Conservation (phyloP, 2,329 filamentous ascomycete species). For the Thelonectria rubi region DNA sequence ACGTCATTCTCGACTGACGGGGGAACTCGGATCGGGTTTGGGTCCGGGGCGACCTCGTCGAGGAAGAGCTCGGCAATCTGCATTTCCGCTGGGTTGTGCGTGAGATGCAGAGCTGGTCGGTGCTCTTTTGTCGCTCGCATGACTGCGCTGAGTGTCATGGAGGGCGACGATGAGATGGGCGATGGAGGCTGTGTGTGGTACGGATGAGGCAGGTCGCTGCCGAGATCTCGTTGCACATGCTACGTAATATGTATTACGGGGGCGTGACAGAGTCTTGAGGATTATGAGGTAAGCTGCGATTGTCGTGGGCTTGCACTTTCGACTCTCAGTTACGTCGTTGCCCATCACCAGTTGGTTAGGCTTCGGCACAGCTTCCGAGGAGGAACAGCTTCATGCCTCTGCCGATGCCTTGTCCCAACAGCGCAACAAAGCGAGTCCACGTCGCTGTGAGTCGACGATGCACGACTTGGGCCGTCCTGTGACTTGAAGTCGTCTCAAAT, state of each 20-base stretch:
- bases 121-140: background rate
- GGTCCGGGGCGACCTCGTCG: background rate
- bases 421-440: background rate
- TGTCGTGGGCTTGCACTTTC: background rate
- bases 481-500: background rate
- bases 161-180: background rate
- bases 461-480: background rate
- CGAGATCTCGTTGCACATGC: background rate
- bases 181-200: background rate
- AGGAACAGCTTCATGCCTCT: background rate
- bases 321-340: background rate
- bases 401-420: background rate
- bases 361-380: background rate
- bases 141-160: background rate
- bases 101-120: background rate
- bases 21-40: slow-evolving; percentile 8
- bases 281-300: background rate
- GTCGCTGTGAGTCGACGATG: background rate
- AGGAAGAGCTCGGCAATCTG: slow-evolving; percentile 1
- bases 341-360: background rate
- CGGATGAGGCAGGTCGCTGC: background rate
- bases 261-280: background rate
- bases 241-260: background rate
- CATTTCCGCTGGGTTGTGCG: background rate
- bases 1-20: slow-evolving; percentile 18